phyloP scores from a whole-genome alignment of 352 stramenopile species.

The Lagenidium sp. region DNA sequence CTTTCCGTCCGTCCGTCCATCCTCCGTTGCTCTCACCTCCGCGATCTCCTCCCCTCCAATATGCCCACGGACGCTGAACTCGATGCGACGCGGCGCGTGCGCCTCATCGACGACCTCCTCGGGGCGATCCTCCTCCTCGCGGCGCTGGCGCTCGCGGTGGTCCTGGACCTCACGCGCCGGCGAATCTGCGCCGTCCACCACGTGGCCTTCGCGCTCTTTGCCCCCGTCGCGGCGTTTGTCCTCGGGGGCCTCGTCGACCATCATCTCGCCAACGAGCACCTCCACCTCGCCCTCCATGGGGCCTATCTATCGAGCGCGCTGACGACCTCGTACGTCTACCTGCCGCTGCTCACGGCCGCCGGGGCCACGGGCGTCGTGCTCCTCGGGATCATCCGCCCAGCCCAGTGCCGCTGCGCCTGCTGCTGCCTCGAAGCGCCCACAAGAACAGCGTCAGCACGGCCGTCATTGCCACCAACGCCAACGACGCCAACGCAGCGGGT shows the following conservation, averaged over 20 bases:
- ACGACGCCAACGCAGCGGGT: too few relatives aligned
- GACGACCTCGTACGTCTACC: constrained; percentile 55
- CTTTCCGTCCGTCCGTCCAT: too few relatives aligned
- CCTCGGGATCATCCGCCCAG: constrained; percentile 34
- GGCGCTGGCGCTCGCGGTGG: constrained; percentile 25
- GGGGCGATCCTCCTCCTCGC: constrained; percentile 52
- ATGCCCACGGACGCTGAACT: neutral
- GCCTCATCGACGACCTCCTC: constrained; percentile 72
- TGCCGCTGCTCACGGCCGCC: constrained; percentile 28
- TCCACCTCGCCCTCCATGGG: constrained; percentile 54
- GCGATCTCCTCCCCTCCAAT: neutral
- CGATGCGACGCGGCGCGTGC: constrained; percentile 22
- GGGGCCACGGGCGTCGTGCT: constrained; percentile 19
- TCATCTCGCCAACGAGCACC: constrained; percentile 61
- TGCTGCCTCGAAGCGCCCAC: constrained; percentile 42
- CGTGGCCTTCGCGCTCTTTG: constrained; percentile 52
- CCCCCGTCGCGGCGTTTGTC: constrained; percentile 42
- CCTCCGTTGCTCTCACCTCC: neutral
- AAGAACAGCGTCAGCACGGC: too few relatives aligned
- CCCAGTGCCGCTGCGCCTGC: constrained; percentile 57
- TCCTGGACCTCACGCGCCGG: constrained; percentile 63
- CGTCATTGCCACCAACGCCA: too few relatives aligned
- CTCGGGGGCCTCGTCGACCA: constrained; percentile 63
- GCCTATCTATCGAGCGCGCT: constrained; percentile 40
- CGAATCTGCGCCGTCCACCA: constrained; percentile 63